Evolutionary conservation across 1,139 yeast genomes (phyloP), one percentile per base, ranked within the genome.

Genomic region (Pichia sp.): DNA sequence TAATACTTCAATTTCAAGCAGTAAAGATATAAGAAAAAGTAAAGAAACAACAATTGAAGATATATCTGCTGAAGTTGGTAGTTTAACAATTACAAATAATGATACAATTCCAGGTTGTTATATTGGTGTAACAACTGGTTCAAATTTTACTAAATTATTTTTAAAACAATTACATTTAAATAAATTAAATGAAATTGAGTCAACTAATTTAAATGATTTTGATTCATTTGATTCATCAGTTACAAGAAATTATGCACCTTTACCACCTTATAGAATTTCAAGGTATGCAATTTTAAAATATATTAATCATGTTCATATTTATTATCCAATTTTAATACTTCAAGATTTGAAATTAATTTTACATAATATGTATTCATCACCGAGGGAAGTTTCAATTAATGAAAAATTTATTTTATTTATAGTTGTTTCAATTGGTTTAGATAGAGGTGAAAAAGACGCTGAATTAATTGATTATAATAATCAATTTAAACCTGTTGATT

Each of bases 1-100:
- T 16, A 16, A 16, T 16, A 16, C 16, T 16, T 16, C 16, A 16
- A 16, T 16, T 16, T 16, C 16, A 16, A 16, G 16, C 16, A 16
- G 16, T 16, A 16, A 16, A 16, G 16, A 16, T 16, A 16, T 16
- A 16, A 16, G 16, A 16, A 16, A 16, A 16, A 16, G 16, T 16
- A 49, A 37, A 27, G 53, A 51, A 30, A 37, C 42, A 8, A 49
- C 54, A 11, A 52, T 55, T 4, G 59, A 55, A 12, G 46, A 47
- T 25, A 48, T 55, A 10, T 55, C 59, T 2, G 47, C 57, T 1
- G 58, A 55, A 27, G 58, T 55, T 9, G 58, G 59, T 6, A 55
- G 56, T 40, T 36, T 55, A 37, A 54, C 56, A 1, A 47, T 53
- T 8, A 37, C 55, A n/a, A 40, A 36, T 26, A 45, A 38, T 12